Conservation (phyloP, 352 stramenopile species). For the Globisporangium iwayamae region DNA sequence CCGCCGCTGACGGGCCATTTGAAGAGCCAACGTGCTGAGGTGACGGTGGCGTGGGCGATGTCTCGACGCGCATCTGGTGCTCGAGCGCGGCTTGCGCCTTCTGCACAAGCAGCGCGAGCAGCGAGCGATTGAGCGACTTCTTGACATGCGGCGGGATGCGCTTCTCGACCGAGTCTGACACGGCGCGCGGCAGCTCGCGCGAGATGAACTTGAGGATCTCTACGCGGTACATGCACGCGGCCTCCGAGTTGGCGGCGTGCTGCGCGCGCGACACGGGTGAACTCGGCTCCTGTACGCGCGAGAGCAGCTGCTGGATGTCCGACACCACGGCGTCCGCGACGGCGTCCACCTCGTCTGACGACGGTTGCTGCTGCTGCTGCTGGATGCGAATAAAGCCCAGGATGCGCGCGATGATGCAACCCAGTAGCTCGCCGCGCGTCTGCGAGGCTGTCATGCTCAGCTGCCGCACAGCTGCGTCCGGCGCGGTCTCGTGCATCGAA, state of each 20-base stretch:
- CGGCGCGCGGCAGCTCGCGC: conserved; percentile 66
- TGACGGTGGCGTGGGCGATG: conserved; percentile 14
- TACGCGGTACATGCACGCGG: conserved; percentile 76
- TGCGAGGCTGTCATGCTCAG: conserved; percentile 56
- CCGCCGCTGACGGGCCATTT: neutral
- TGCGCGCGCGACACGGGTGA: conserved; percentile 13
- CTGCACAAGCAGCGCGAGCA: conserved; percentile 72
- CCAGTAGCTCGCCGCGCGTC: conserved; percentile 57
- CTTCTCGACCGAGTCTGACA: conserved; percentile 70
- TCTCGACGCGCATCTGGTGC: conserved; percentile 69
- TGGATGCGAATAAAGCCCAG: conserved; percentile 63
- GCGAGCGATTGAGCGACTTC: conserved; percentile 63
- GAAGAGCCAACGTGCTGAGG: neutral
- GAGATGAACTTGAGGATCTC: conserved; percentile 86
- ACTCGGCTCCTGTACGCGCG: conserved; percentile 38
- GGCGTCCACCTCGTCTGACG: conserved; percentile 27
- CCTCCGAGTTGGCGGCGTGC: conserved; percentile 39
- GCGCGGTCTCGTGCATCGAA: conserved; percentile 8
- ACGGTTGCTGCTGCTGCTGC: conserved; percentile 32
- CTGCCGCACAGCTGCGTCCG: conserved; percentile 59
- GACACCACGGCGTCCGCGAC: conserved; percentile 50
- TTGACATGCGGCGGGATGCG: conserved; percentile 49
- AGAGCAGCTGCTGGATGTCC: conserved; percentile 65
- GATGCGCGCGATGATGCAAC: conserved; percentile 63
- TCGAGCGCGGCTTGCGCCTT: conserved; percentile 72